Evolutionary conservation across 257 asterid genomes (phyloP).

Genomic region (Handroanthus guayacan): DNA sequence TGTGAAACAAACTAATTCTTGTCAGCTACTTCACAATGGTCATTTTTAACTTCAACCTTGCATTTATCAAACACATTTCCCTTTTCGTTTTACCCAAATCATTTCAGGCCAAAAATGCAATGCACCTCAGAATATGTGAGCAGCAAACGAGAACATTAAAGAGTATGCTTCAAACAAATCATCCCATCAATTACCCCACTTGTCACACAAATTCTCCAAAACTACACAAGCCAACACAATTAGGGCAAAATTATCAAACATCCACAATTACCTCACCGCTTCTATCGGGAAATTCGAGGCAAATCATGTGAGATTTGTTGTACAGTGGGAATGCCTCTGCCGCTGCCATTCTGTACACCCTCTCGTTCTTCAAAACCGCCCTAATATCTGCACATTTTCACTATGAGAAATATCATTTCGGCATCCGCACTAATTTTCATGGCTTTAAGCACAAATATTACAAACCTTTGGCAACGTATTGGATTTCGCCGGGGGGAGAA

Average conservation of each 20-base stretch:
- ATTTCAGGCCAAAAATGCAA: slow-evolving; percentile 6
- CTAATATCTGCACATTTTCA: slow-evolving; percentile 62
- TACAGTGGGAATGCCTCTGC: slow-evolving; percentile 86
- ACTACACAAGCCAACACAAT: slow-evolving; percentile 16
- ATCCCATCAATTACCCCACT: slow-evolving; percentile 12
- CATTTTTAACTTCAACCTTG: background rate
- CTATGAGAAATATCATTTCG: slow-evolving; percentile 1
- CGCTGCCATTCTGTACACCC: slow-evolving; percentile 61
- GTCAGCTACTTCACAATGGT: slow-evolving; percentile 31
- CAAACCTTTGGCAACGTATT: slow-evolving; percentile 89
- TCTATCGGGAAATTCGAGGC: slow-evolving; percentile 81
- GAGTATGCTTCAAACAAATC: slow-evolving; percentile 18
- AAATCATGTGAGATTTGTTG: slow-evolving; percentile 90
- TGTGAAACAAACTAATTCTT: slow-evolving; percentile 14
- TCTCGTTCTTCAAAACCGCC: slow-evolving; percentile 76
- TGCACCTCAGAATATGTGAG: slow-evolving; percentile 5
- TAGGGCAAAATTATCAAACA: slow-evolving; percentile 25
- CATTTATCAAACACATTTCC: slow-evolving; percentile 6
- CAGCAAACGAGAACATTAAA: slow-evolving; percentile 22
- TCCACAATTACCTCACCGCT: slow-evolving; percentile 84
- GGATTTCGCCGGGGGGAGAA: slow-evolving; percentile 95
- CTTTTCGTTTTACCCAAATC: background rate
- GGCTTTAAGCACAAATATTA: background rate
- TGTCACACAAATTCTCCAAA: background rate
- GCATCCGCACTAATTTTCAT: slow-evolving; percentile 11